Base-by-base conservation (phyloP, 352 stramenopile genomes). In the Phytophthora nicotianae region DNA sequence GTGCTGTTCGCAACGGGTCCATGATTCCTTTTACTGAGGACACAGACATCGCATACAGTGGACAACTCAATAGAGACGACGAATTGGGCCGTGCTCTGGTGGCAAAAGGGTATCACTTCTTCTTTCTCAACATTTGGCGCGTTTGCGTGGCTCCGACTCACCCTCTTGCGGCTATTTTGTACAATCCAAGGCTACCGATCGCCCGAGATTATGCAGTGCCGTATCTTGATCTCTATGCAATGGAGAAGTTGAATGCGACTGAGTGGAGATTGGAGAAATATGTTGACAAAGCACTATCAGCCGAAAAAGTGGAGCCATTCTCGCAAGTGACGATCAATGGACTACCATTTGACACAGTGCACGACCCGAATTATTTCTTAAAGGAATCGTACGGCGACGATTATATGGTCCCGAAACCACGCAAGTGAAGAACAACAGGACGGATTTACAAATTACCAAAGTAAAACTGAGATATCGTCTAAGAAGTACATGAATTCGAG, bases 21-120 rank as follows among this genome's bases (percentile, higher is more conserved):
- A 70, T 75, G 46, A 86, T 86, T 46, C 67, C 79, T 1, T 88
- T 77, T 57, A 85, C 79, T 1, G 74, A 83, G 53, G 76, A 88
- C 55, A 61, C 56, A 8, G 79, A 83, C 29, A 53, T 86, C 13
- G 73, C 56, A 1, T 85, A 77, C 60, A 68, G 40, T 17, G 52
- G 69, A 19, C 9, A 58, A 47, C 38, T 69, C 0, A 19, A 24
- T 6, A 6, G 7, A n/a, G 55, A 62, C 20, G 29, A 54, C 19
- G 24, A 65, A 14, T 26, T 72, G 2, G 32, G 54, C 45, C 50
- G 19, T 42, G 38, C 50, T 27, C 32, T 71, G 51, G 14, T n/a
- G 24, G 71, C 33, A 11, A 83, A 81, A 47, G 76, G 79, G 10
- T 89, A 86, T 52, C 77, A 86, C 41, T 61, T 89, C 23, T 86